A percentile compares a stretch with the other conserved stretches of the same genome.
Evolutionary conservation across 495 filamentous ascomycete species (phyloP).

Genomic region (Xylaria longipes): DNA sequence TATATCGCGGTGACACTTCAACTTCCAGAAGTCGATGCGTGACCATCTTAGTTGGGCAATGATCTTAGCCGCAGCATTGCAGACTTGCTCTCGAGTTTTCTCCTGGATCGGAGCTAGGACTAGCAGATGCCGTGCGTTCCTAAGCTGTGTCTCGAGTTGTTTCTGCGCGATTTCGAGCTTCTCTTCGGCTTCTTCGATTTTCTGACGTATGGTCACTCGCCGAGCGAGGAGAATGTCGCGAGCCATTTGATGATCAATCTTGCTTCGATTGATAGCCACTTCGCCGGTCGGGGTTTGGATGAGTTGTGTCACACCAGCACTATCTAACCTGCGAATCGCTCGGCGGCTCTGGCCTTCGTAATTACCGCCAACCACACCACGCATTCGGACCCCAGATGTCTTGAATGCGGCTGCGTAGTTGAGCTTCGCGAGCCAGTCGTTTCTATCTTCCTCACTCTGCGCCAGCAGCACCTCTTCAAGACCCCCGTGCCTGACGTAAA

Average conservation of each 20-base stretch:
- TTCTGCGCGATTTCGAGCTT: conserved; percentile 74
- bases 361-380: conserved; percentile 81
- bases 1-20: conserved; percentile 90
- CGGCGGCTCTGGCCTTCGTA: conserved; percentile 84
- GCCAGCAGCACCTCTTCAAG: conserved; percentile 92
- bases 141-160: conserved; percentile 78
- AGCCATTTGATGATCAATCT: conserved; percentile 79
- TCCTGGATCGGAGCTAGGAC: conserved; percentile 87
- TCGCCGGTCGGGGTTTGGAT: conserved; percentile 74
- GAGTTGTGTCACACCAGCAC: conserved; percentile 56
- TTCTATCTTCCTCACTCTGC: conserved; percentile 86
- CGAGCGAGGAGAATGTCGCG: conserved; percentile 83
- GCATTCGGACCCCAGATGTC: conserved; percentile 88
- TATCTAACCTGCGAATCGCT: conserved; percentile 71
- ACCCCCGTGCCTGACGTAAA: conserved; percentile 86
- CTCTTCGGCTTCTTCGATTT: conserved; percentile 83
- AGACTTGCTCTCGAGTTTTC: conserved; percentile 83
- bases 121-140: conserved; percentile 92
- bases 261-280: conserved; percentile 68
- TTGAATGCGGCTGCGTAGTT: conserved; percentile 96
- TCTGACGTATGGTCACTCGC: conserved; percentile 79
- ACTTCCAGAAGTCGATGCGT: conserved; percentile 89
- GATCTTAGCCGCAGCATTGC: conserved; percentile 83
- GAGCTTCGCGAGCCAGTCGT: conserved; percentile 95
- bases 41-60: conserved; percentile 92